Evolutionary conservation across 1,284 basidiomycete genomes (phyloP).

Genomic region (Pseudomicrostroma phylloplanum): DNA sequence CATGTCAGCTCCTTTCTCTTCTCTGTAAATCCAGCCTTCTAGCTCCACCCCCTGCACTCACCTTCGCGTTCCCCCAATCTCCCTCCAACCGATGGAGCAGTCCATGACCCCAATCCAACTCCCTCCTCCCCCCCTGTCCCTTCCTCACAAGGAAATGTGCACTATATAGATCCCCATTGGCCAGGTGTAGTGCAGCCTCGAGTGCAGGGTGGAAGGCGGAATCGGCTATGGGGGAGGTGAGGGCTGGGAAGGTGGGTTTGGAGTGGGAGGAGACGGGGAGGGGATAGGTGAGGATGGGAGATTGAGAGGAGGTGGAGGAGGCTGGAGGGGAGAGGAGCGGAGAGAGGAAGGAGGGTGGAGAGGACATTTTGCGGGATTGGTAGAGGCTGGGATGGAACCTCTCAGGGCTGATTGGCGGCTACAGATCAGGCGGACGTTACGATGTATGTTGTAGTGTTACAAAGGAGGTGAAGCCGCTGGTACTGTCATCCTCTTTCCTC

Average conservation of each 20-base stretch:
- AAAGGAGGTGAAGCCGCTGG: too few species aligned
- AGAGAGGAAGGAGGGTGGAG: too few species aligned
- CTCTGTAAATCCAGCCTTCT: not conserved
- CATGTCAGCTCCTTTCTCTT: not conserved
- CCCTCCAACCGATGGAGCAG: slow-evolving; percentile 1
- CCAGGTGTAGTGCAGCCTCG: not conserved
- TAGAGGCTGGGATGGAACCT: too few species aligned
- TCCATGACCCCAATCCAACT: slow-evolving; percentile 2
- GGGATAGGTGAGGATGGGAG: not conserved
- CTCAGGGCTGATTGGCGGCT: too few species aligned
- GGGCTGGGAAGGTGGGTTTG: not conserved
- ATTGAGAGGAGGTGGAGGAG: too few species aligned
- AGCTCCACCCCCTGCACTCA: not conserved
- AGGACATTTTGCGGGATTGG: too few species aligned
- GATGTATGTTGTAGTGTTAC: too few species aligned
- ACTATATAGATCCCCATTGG: slow-evolving; percentile 3
- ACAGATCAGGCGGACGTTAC: too few species aligned
- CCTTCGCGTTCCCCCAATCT: slow-evolving; percentile 4
- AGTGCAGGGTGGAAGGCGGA: not conserved
- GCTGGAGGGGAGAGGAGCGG: too few species aligned
- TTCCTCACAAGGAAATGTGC: not conserved
- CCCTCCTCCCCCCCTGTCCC: slow-evolving; percentile 1
- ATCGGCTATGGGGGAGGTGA: not conserved
- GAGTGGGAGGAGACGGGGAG: not conserved
- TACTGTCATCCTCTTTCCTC: too few species aligned